phyloP scores from a whole-genome alignment of 805 yeast genomes.

The Ogataea naganishii region DNA sequence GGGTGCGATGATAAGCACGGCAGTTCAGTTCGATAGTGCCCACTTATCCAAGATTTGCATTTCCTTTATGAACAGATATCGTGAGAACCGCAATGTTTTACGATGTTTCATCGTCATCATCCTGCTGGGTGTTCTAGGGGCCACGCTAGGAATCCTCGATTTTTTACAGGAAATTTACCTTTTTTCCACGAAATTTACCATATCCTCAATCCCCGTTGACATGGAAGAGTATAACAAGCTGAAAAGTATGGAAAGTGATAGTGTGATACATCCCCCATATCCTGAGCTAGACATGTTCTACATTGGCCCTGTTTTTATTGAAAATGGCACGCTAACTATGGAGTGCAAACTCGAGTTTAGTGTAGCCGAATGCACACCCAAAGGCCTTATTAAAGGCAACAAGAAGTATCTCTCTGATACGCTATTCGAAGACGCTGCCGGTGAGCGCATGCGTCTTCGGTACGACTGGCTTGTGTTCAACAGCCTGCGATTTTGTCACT shows the following conservation, averaged over 20 bases:
- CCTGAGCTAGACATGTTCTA: conserved; percentile 16
- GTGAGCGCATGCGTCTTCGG: conserved; percentile 12
- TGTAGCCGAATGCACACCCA: conserved; percentile 15
- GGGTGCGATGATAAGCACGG: too few relatives aligned
- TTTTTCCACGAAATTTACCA: conserved; percentile 16
- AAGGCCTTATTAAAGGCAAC: conserved; percentile 17
- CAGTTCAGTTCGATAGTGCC: too few relatives aligned
- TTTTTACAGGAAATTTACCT: conserved; percentile 19
- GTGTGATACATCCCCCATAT: conserved; percentile 16
- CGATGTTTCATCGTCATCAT: conserved; percentile 3
- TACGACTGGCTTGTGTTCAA: too few relatives aligned
- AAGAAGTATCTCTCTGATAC: conserved; percentile 17
- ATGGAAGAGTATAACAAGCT: conserved; percentile 15
- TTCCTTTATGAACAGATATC: too few relatives aligned
- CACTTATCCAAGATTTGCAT: too few relatives aligned
- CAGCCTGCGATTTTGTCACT: too few relatives aligned
- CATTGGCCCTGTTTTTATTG: conserved; percentile 21
- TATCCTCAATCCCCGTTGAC: conserved; percentile 12
- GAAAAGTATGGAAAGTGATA: conserved; percentile 7
- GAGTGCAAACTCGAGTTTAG: conserved; percentile 16
- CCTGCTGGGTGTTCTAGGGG: conserved; percentile 14
- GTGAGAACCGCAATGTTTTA: conserved; percentile 8
- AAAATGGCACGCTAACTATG: conserved; percentile 16
- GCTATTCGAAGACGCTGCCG: conserved; percentile 12
- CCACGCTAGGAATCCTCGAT: conserved; percentile 15